Evolutionary conservation across 2,329 filamentous ascomycete genomes (phyloP), one percentile per base, ranked within the genome.

Genomic region (Cercospora zeae-maydis): DNA sequence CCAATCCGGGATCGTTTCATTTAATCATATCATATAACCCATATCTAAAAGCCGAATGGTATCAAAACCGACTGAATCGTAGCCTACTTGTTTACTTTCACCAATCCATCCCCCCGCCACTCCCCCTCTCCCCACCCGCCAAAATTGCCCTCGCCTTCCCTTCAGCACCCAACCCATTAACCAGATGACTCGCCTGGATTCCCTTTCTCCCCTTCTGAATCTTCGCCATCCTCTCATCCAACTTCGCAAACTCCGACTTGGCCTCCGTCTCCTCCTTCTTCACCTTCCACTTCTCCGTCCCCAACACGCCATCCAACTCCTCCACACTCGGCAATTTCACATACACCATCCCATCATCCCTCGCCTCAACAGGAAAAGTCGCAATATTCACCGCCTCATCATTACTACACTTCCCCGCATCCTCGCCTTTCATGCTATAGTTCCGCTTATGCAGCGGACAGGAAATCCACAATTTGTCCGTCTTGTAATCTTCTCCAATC

Each of bases 361-460:
- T 80, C 74, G 88, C 88, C 75, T 96, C 90, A 4, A 86, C 86
- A 0, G 84, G 84, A 75, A 96, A 96, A 0, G 89, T 93, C 3
- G 92, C 91, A 71, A 96, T 93, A 69, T 88, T 92, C 67, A 95
- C 82, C 19, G 81, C 81, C 34, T 84, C 81, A 75, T 96, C 92
- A 73, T 88, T 93, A 58, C 83, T 85, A 77, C 92, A 96, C 16
- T 84, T 81, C 1, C 92, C 91, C 0, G 85, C 83, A 56, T 86
- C 79, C 31, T 82, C 79, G 45, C 87, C 87, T 39, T 82, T 82
- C 47, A 96, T 85, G 73, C 91, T 86, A 75, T 89, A 96, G 78
- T 96, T 96, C 68, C 91, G 87, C 80, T 96, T 96, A 80, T 96
- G 92, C 76, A 89, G 87, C 0, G 92, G 92, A 73, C 92, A 96